Evolutionary conservation across 768 basidiomycete species (phyloP).

Genomic region (Mycena alexandri): DNA sequence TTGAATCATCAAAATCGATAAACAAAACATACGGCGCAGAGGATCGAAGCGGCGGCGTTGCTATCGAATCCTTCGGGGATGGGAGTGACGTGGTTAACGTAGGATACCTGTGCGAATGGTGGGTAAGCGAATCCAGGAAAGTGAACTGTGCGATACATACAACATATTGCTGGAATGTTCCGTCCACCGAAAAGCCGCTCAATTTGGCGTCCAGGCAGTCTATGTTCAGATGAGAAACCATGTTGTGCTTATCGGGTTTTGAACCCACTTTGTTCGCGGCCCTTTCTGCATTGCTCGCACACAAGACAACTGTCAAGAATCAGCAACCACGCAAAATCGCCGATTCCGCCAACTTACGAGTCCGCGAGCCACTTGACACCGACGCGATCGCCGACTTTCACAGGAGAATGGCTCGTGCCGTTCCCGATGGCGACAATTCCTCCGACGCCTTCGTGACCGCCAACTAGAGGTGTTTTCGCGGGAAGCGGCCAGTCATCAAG

Average conservation of each 20-base stretch:
- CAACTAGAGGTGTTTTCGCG: slow-evolving; percentile 75
- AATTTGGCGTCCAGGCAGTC: slow-evolving; percentile 71
- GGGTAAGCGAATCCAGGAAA: neutral
- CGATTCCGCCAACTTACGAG: slow-evolving; percentile 48
- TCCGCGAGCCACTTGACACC: slow-evolving; percentile 88
- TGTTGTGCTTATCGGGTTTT: neutral
- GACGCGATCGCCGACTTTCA: slow-evolving; percentile 84
- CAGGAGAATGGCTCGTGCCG: slow-evolving; percentile 67
- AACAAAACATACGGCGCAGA: slow-evolving; percentile 73
- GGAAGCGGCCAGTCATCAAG: slow-evolving; percentile 85
- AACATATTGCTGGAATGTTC: slow-evolving; percentile 81
- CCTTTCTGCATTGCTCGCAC: slow-evolving; percentile 83
- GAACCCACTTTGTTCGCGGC: slow-evolving; percentile 78
- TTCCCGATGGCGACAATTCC: slow-evolving; percentile 83
- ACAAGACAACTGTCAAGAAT: slow-evolving; percentile 62
- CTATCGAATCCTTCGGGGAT: slow-evolving; percentile 80
- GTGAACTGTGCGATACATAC: slow-evolving; percentile 46
- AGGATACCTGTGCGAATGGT: slow-evolving; percentile 64
- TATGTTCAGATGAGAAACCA: slow-evolving; percentile 38
- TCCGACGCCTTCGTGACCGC: slow-evolving; percentile 90
- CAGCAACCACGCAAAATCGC: neutral
- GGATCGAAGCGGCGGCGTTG: slow-evolving; percentile 77
- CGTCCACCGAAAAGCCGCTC: slow-evolving; percentile 82
- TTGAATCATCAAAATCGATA: neutral
- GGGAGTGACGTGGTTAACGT: slow-evolving; percentile 78